Evolutionary conservation across 805 yeast species (phyloP).

Genomic region (Jamesozyma spencerorum): DNA sequence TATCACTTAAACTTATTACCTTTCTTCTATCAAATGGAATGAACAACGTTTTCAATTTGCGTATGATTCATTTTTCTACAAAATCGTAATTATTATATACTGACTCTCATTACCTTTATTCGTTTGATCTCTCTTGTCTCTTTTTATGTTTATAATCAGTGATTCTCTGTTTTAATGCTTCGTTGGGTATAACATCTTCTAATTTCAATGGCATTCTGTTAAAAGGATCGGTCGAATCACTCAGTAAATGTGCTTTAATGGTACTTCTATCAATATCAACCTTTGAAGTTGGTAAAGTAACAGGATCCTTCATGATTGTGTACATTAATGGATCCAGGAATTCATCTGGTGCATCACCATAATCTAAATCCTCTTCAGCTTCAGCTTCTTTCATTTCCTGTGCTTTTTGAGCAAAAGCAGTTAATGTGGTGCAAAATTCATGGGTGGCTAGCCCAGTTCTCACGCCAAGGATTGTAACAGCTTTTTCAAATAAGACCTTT

Average conservation of each 20-base stretch:
- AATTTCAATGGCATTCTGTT: constrained; percentile 83
- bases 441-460: constrained; percentile 46
- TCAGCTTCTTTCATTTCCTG: constrained; percentile 50
- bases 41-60: not conserved
- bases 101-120: not conserved
- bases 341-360: constrained; percentile 94
- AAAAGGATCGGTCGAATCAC: constrained; percentile 96
- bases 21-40: not conserved
- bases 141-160: constrained; percentile 44
- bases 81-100: not conserved
- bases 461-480: constrained; percentile 52
- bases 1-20: constrained; percentile 2
- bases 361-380: constrained; percentile 75
- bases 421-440: constrained; percentile 42
- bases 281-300: constrained; percentile 79
- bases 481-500: constrained; percentile 56
- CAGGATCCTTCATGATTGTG: constrained; percentile 93
- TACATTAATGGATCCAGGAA: constrained; percentile 95
- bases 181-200: constrained; percentile 79
- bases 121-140: constrained; percentile 20
- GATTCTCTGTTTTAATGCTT: constrained; percentile 55
- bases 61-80: constrained; percentile 5
- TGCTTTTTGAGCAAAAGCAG: constrained; percentile 55
- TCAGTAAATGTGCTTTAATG: constrained; percentile 83
- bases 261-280: constrained; percentile 84